Evolutionary conservation across 2,329 filamentous ascomycete species (phyloP), one percentile per base, ranked within the genome.

Genomic region (Hypoxylon sp.): DNA sequence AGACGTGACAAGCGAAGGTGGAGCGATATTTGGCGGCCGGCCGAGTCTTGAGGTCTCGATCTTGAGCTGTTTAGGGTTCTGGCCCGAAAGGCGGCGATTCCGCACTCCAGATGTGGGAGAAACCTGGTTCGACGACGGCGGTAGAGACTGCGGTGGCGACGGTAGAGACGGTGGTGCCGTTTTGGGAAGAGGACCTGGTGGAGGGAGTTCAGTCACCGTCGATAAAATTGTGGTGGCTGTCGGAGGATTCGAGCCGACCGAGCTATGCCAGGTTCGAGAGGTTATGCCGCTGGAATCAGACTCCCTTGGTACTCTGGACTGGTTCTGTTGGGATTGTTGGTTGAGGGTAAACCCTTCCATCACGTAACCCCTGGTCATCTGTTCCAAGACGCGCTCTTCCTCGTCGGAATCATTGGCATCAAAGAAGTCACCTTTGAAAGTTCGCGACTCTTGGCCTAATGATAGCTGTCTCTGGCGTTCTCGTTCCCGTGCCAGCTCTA

Each of bases 261-360:
- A 94, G 74, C 90, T 94, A 74, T 93, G 89, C 89, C 91, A 94
- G 11, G 92, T 92, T 65, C 87, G 87, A 56, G 86, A 86, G n/a
- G 91, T 93, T 68, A 90, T 85, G 13, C 87, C 88, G 79, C 91
- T 96, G 1, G 92, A 94, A 74, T 92, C 91, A 2, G 93, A 95
- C 73, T 94, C 90, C 61, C 92, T 87, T 32, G 91, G 90, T 20
- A 92, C 77, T 24, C 88, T 84, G 15, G 87, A 89, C 70, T 72
- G 70, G 17, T 53, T 60, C 19, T 70, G 71, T 17, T 90, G 92
- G 5, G 85, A 85, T 70, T 88, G 85, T 32, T 89, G 78, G 56
- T 88, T 89, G 73, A 94, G 91, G 60, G 92, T 85, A 73, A 96
- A 96, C 59, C 94, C 91, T 58, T 94, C 92, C 72, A 95, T 88